Percentiles rank a stretch among this genome's conserved stretches.
phyloP scores from a whole-genome alignment of 805 yeast species.

The Yarrowia keelungensis region DNA sequence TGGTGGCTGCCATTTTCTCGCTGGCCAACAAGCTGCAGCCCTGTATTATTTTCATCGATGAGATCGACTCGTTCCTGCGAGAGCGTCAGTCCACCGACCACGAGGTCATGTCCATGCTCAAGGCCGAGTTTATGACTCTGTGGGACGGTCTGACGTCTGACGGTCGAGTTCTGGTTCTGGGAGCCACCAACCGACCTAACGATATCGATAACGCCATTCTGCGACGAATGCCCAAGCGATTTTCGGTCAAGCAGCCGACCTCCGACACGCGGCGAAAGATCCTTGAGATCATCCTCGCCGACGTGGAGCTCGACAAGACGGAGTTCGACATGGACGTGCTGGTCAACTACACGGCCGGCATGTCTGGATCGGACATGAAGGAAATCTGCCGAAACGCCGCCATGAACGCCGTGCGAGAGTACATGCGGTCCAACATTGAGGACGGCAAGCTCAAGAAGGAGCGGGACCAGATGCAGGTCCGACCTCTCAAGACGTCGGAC shows the following conservation, averaged over 20 bases:
- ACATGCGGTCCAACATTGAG: constrained; percentile 65
- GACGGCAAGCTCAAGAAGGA: constrained; percentile 51
- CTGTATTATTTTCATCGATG: constrained; percentile 93
- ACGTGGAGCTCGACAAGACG: constrained; percentile 62
- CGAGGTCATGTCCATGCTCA: constrained; percentile 92
- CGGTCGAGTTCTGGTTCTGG: constrained; percentile 87
- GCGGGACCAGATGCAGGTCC: constrained; percentile 55
- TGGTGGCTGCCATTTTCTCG: constrained; percentile 90
- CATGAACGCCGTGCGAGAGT: constrained; percentile 85
- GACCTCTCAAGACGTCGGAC: constrained; percentile 71
- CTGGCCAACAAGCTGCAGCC: constrained; percentile 90
- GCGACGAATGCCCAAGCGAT: constrained; percentile 90
- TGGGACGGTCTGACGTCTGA: constrained; percentile 90
- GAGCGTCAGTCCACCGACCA: constrained; percentile 86
- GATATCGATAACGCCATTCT: constrained; percentile 93
- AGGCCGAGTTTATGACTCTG: constrained; percentile 96
- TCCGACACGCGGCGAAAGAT: constrained; percentile 72
- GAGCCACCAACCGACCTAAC: constrained; percentile 91
- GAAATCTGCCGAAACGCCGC: constrained; percentile 96
- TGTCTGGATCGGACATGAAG: constrained; percentile 89
- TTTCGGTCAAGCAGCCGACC: constrained; percentile 77
- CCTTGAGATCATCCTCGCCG: constrained; percentile 69
- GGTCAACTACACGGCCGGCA: constrained; percentile 70
- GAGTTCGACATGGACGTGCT: constrained; percentile 67
- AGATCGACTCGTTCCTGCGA: constrained; percentile 91